phyloP scores from a whole-genome alignment of 306 rosid species.

The Spatholobus suberectus region DNA sequence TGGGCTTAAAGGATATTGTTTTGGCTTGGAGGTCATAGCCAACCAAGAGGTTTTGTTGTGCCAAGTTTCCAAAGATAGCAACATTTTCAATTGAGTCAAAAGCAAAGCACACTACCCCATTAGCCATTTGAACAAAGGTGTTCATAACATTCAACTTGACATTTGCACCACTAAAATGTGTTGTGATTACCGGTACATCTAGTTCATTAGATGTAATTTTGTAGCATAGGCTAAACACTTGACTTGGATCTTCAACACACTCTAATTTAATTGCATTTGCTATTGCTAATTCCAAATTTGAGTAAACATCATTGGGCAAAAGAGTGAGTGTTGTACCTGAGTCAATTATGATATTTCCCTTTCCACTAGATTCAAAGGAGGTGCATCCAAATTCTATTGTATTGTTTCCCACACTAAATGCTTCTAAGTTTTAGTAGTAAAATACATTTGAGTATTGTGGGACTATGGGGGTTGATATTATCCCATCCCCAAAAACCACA shows the following conservation, averaged over 20 bases:
- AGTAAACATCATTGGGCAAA: neutral
- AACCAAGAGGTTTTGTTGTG: no score
- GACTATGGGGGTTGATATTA: slow-evolving; percentile 21
- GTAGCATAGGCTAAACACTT: slow-evolving; percentile 38
- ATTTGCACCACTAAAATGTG: neutral
- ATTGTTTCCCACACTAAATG: neutral
- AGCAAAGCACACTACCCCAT: slow-evolving; percentile 48
- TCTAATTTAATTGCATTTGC: neutral
- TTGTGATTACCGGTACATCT: neutral
- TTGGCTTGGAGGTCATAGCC: no score
- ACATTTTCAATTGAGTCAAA: neutral
- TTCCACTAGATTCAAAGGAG: neutral
- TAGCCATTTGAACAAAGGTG: slow-evolving; percentile 38
- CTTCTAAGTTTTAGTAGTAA: slow-evolving; percentile 5
- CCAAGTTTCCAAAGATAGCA: slow-evolving; percentile 56
- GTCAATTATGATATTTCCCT: slow-evolving; percentile 49
- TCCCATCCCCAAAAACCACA: neutral
- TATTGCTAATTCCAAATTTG: neutral
- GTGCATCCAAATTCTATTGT: neutral
- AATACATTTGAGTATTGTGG: neutral
- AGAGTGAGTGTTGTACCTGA: slow-evolving; percentile 42
- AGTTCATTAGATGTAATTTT: neutral
- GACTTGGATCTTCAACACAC: neutral
- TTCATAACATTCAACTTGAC: slow-evolving; percentile 22
- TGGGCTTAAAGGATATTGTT: no score